Evolutionary conservation across 2,329 filamentous ascomycete genomes (phyloP), one percentile per base, ranked within the genome.

Genomic region (Didymosphaeria variabile): DNA sequence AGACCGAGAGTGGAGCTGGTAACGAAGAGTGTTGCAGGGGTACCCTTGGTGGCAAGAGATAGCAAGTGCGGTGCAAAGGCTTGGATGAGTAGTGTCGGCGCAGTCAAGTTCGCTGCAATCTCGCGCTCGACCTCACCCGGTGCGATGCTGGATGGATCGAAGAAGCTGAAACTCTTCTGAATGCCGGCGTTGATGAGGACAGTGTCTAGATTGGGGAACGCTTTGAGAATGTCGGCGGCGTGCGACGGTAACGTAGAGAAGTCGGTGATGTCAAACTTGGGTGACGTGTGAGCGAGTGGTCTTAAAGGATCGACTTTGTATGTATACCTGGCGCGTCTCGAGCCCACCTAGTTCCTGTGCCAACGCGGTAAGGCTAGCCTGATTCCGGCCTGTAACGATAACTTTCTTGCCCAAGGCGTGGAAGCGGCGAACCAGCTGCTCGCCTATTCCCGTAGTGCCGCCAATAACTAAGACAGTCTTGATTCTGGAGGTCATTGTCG

Each of bases 401-500:
- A 86, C 81, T 54, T 82, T 83, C 62, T 85, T 85, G 54, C 79
- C 79, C 56, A 67, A 62, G 32, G 58, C 57, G 55, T 84, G 76
- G 54, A 86, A 76, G 59, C 83, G 81, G 50, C 83, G 68, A 0
- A 83, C 78, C 19, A 87, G 74, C 1, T 80, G 83, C 58, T 79
- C 79, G 55, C 85, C 84, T 23, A 87, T 84, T 36, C 85, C 85
- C 19, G 84, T 83, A 0, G 76, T 83, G 19, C 84, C 85, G 5
- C 84, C 68, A 32, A 70, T 69, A 10, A 73, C 59, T 52, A 86
- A 74, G 10, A 57, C 19, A 13, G 55, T 57, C 34, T 50, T 47
- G 31, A 56, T 34, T 26, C 31, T 47, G 17, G 54, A 45, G 15
- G 54, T 21, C 54, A 56, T 56, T 13, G 2, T 45, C 13, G 6